Percentiles rank a stretch among this genome's conserved stretches.
Evolutionary conservation across 2,329 filamentous ascomycete species (phyloP).

Genomic region (Diaporthe longicolla): DNA sequence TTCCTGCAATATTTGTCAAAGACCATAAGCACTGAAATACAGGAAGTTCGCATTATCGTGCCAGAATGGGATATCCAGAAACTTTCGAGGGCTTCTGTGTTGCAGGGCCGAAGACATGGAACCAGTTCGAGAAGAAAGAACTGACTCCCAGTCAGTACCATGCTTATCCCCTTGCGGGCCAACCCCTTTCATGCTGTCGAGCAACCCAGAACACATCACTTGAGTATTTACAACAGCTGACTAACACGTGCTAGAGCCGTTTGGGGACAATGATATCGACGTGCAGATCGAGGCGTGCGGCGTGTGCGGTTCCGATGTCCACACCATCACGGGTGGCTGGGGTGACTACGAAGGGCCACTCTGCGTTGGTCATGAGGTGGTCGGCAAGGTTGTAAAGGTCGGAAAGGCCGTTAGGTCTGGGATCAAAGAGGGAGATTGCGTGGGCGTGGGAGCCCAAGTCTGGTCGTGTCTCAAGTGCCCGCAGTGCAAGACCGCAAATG

Average conservation of each 20-base stretch:
- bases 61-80: slow-evolving; percentile 60
- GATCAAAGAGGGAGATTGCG: slow-evolving; percentile 74
- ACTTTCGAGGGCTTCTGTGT: slow-evolving; percentile 60
- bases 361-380: slow-evolving; percentile 72
- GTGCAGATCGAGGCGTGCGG: slow-evolving; percentile 79
- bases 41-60: too few species aligned
- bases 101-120: slow-evolving; percentile 59
- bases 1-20: background rate
- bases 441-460: slow-evolving; percentile 74
- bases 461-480: slow-evolving; percentile 68
- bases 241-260: slow-evolving; percentile 60
- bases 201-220: too few species aligned
- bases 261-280: slow-evolving; percentile 78
- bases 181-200: too few species aligned
- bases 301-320: slow-evolving; percentile 72
- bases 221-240: too few species aligned
- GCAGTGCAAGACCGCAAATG: slow-evolving; percentile 62
- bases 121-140: slow-evolving; percentile 55
- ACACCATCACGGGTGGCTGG: slow-evolving; percentile 71
- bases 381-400: slow-evolving; percentile 67
- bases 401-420: slow-evolving; percentile 56
- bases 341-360: slow-evolving; percentile 60
- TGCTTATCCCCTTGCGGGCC: too few species aligned
- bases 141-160: slow-evolving; percentile 59
- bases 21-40: background rate